Evolutionary conservation across 306 rosid species (phyloP).

Genomic region (Vigna radiata): DNA sequence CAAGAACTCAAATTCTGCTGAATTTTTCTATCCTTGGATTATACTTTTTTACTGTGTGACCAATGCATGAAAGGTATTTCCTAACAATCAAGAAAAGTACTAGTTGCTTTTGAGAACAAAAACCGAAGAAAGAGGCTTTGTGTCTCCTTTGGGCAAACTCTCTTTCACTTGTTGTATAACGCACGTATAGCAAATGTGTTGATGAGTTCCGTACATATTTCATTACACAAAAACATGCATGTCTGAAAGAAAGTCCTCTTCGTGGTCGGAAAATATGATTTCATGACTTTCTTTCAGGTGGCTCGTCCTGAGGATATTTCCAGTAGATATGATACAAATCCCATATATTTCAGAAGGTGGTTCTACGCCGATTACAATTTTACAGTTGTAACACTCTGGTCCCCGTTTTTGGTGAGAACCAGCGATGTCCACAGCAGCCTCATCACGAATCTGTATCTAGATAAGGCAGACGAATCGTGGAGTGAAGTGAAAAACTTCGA

Average conservation of each 20-base stretch:
- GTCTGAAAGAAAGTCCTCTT: background rate
- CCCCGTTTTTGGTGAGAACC: slow-evolving; percentile 70
- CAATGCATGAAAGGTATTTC: background rate
- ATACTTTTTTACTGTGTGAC: background rate
- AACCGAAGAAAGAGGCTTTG: background rate
- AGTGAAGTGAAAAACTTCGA: slow-evolving; percentile 54
- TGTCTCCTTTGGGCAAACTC: background rate
- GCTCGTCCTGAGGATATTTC: slow-evolving; percentile 68
- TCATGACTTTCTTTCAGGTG: slow-evolving; percentile 50
- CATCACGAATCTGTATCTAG: slow-evolving; percentile 66
- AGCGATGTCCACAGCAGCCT: slow-evolving; percentile 48
- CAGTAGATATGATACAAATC: slow-evolving; percentile 35
- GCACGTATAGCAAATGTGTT: background rate
- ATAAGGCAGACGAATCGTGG: slow-evolving; percentile 70
- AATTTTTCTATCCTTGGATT: background rate
- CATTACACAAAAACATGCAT: background rate
- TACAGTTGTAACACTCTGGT: slow-evolving; percentile 69
- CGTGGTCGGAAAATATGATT: background rate
- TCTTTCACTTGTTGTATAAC: background rate
- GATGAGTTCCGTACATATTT: background rate
- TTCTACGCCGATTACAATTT: slow-evolving; percentile 70
- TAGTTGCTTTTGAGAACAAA: background rate
- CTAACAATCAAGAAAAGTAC: background rate
- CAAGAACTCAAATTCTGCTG: background rate
- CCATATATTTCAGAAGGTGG: slow-evolving; percentile 55